A percentile compares a stretch with the other conserved stretches of the same genome.
phyloP scores from a whole-genome alignment of 2,329 filamentous ascomycete species.

The Trichophyton verrucosum region DNA sequence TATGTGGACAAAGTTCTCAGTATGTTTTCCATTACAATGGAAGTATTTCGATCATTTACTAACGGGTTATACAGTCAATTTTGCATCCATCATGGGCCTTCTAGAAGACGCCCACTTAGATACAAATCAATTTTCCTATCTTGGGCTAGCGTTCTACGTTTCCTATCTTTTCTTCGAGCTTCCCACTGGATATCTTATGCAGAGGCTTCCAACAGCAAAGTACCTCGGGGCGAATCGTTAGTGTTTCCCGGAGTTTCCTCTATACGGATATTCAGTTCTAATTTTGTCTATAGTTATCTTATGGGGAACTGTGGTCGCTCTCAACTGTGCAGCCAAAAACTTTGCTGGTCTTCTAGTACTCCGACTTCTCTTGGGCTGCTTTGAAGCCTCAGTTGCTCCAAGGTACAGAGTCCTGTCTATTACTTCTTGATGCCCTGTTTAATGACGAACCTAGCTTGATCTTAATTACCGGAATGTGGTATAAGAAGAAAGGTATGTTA shows the following conservation, averaged over 20 bases:
- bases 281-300: conserved; percentile 37
- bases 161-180: conserved; percentile 60
- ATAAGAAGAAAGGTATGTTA: conserved; percentile 2
- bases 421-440: neutral
- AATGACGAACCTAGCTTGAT: neutral
- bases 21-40: conserved; percentile 15
- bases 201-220: conserved; percentile 55
- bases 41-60: neutral
- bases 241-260: neutral
- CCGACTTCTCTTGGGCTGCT: conserved; percentile 56
- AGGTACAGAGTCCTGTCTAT: neutral
- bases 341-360: conserved; percentile 49
- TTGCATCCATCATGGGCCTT: conserved; percentile 32
- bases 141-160: conserved; percentile 64
- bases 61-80: neutral
- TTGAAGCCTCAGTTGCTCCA: conserved; percentile 42
- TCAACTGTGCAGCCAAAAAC: conserved; percentile 48
- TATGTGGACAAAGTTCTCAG: conserved; percentile 46
- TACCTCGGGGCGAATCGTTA: conserved; percentile 45
- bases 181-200: conserved; percentile 54
- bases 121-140: conserved; percentile 49
- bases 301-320: conserved; percentile 50
- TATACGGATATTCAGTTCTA: neutral
- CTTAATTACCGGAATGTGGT: conserved; percentile 2
- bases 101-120: conserved; percentile 38